Percentiles rank a stretch among this genome's conserved stretches.
Evolutionary conservation across 2,329 filamentous ascomycete genomes (phyloP).

Genomic region (Lomentospora prolificans): DNA sequence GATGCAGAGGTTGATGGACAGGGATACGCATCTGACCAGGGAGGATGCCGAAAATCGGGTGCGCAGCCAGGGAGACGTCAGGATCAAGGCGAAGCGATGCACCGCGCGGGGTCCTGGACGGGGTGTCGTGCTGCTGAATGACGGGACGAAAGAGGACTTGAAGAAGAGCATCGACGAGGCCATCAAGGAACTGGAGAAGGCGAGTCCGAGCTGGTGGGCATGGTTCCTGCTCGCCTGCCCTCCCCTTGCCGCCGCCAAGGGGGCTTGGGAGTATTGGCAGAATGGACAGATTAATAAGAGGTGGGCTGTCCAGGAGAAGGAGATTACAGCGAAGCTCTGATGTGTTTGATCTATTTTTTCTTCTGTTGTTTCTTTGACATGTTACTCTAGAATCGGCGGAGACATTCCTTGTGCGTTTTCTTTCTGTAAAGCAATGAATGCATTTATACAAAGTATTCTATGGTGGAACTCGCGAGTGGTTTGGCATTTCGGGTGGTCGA

Average conservation of each 20-base stretch:
- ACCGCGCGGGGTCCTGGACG: constrained; percentile 52
- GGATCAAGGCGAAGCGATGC: constrained; percentile 69
- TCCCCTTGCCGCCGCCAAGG: constrained; percentile 60
- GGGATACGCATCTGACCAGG: constrained; percentile 69
- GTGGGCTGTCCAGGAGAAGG: constrained; percentile 55
- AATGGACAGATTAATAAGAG: constrained; percentile 58
- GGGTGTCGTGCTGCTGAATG: constrained; percentile 87
- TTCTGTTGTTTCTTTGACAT: neutral
- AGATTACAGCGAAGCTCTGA: constrained; percentile 33
- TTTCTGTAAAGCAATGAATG: neutral
- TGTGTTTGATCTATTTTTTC: neutral
- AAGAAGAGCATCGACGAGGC: constrained; percentile 55
- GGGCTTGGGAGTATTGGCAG: constrained; percentile 61
- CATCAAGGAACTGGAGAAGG: constrained; percentile 49
- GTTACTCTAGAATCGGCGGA: neutral
- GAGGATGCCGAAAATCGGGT: constrained; percentile 86
- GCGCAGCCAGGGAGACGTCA: constrained; percentile 74
- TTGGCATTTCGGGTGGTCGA: neutral
- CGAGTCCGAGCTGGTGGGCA: constrained; percentile 78
- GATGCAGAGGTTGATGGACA: constrained; percentile 63
- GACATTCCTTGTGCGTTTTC: neutral
- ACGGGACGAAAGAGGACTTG: constrained; percentile 62
- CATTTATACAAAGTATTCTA: neutral
- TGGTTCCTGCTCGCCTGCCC: constrained; percentile 60
- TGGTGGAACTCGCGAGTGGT: neutral